phyloP scores from a whole-genome alignment of 257 asterid genomes.

The Leonotis leonurus region DNA sequence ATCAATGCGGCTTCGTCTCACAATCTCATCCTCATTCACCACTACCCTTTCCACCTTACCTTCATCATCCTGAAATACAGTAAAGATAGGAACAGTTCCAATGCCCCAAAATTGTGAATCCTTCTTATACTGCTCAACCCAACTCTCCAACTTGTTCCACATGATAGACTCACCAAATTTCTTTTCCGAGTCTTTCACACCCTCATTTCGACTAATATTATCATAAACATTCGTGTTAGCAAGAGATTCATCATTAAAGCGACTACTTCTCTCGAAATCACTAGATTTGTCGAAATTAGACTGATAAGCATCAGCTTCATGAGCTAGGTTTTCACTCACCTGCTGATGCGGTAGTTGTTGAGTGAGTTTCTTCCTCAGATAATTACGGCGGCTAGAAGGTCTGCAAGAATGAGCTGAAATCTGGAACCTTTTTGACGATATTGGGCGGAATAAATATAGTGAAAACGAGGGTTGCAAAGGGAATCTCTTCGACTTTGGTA shows the following conservation, averaged over 20 bases:
- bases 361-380: conserved; percentile 63
- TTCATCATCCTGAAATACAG: conserved; percentile 47
- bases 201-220: conserved; percentile 11
- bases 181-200: conserved; percentile 20
- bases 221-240: conserved; percentile 12
- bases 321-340: conserved; percentile 43
- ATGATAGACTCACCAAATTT: conserved; percentile 43
- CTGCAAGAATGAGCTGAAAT: conserved; percentile 55
- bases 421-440: conserved; percentile 33
- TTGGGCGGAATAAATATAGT: conserved; percentile 21
- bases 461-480: conserved; percentile 24
- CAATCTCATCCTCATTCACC: conserved; percentile 77
- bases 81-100: conserved; percentile 70
- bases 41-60: conserved; percentile 64
- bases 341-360: conserved; percentile 25
- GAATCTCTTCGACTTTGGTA: conserved; percentile 24
- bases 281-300: conserved; percentile 18
- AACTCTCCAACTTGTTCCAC: conserved; percentile 66
- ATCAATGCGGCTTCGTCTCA: conserved; percentile 46
- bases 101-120: conserved; percentile 80
- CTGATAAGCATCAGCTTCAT: conserved; percentile 20
- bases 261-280: not conserved
- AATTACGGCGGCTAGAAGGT: conserved; percentile 50
- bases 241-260: conserved; percentile 20
- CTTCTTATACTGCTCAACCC: conserved; percentile 79